phyloP scores from a whole-genome alignment of 352 stramenopile species.

The Pythium aphanidermatum region DNA sequence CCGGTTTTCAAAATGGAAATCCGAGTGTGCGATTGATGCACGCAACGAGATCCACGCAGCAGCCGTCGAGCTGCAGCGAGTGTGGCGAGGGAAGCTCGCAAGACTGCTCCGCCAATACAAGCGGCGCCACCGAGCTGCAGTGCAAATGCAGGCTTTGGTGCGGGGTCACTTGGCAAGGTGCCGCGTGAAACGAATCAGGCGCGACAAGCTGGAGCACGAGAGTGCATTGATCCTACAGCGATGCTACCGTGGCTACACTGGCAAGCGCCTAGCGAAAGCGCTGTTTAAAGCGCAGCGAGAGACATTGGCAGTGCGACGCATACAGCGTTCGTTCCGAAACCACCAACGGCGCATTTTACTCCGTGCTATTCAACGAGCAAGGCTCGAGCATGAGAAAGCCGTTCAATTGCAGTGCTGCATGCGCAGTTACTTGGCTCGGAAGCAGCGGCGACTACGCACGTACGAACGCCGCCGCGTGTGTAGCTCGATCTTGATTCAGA shows the following conservation, averaged over 20 bases:
- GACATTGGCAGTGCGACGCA: constrained; percentile 38
- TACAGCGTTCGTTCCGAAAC: constrained; percentile 65
- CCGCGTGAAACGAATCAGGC: constrained; percentile 19
- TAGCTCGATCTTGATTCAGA: constrained; percentile 43
- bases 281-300: constrained; percentile 67
- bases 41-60: constrained; percentile 54
- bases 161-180: constrained; percentile 37
- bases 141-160: constrained; percentile 43
- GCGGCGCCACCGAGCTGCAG: constrained; percentile 26
- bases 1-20: constrained; percentile 47
- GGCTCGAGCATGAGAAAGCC: constrained; percentile 49
- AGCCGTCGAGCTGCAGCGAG: constrained; percentile 67
- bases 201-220: constrained; percentile 36
- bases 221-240: constrained; percentile 52
- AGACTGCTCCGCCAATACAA: constrained; percentile 21
- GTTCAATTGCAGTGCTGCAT: constrained; percentile 49
- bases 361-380: constrained; percentile 55
- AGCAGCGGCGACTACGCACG: constrained; percentile 30
- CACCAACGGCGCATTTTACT: constrained; percentile 54
- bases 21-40: constrained; percentile 34
- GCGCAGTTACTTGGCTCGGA: constrained; percentile 41
- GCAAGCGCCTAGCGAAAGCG: constrained; percentile 51
- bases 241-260: constrained; percentile 72
- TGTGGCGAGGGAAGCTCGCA: constrained; percentile 42
- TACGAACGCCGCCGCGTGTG: constrained; percentile 7